Base-by-base conservation (phyloP, 441 rosid species). In the Mallotus japonicus region DNA sequence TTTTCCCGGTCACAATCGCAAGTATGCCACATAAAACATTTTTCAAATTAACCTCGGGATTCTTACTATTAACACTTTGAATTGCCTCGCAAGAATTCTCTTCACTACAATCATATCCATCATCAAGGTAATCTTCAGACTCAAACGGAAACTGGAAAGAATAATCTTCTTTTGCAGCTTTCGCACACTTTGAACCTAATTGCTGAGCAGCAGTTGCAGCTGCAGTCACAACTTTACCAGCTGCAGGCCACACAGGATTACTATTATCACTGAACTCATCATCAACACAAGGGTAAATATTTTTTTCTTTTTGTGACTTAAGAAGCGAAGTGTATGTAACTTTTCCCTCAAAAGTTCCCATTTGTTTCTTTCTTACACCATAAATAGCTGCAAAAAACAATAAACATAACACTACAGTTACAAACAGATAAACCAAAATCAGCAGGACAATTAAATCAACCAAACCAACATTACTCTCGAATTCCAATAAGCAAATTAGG, bases 1-100 rank as follows among this genome's bases (percentile, higher is more conserved):
- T 89, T 69, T 62, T 72, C 50, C 99, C 98, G 0, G 92, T 95
- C 76, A 95, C 77, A 69, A 95, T 93, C 11, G 98, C 93, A 75
- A 90, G 60, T 59, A 95, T 73, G 64, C 98, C 98, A 54, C 71
- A 73, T 64, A 93, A 69, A 24, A 95, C 93, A 80, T 95, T 93
- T 75, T 86, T 93, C 87, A 93, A 79, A 82, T 91, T 93, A 12
- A 93, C 96, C 81, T 89, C 94, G 2, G 96, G 96, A 46, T 78
- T 72, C 42, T n/a, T 69, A 50, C 42, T 66, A 70, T 20, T 69
- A 47, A 20, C 61, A 70, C 15, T 73, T 59, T 63, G 82, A 28
- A 62, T 49, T 4, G 79, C 58, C 34, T 62, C 67, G 56, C 68
- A 51, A 54, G 22, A 2, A 65, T 46, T 59, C 58, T 86, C 86